Evolutionary conservation across 768 basidiomycete genomes (phyloP).

Genomic region (Lanmaoa rubissima): DNA sequence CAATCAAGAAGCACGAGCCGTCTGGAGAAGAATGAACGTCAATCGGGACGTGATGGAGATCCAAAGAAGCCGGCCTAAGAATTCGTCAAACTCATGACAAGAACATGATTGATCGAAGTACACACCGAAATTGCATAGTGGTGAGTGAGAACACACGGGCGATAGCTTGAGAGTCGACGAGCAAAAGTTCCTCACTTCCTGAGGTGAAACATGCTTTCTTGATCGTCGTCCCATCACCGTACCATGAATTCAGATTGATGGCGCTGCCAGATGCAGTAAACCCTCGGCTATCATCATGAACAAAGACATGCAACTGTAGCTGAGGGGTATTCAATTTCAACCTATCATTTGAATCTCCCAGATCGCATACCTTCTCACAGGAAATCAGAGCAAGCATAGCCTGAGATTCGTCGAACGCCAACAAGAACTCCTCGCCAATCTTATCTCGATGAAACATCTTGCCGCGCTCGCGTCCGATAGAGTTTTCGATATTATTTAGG

Average conservation of each 20-base stretch:
- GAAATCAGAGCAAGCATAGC: conserved; percentile 47
- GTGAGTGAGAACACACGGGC: conserved; percentile 53
- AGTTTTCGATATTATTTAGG: conserved; percentile 31
- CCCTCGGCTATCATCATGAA: conserved; percentile 46
- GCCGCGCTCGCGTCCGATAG: conserved; percentile 32
- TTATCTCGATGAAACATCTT: conserved; percentile 43
- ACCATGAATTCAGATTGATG: conserved; percentile 48
- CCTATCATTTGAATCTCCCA: not conserved
- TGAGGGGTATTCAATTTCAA: conserved; percentile 12
- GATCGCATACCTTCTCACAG: conserved; percentile 37
- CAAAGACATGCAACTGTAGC: conserved; percentile 44
- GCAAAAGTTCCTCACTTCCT: conserved; percentile 51
- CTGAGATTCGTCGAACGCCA: conserved; percentile 53
- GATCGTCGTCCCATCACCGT: conserved; percentile 36
- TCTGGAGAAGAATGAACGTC: conserved; percentile 49
- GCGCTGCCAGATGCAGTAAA: conserved; percentile 43
- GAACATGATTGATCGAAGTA: not conserved
- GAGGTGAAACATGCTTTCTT: conserved; percentile 42
- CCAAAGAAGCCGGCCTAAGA: conserved; percentile 45
- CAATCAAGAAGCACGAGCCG: conserved; percentile 48
- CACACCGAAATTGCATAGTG: conserved; percentile 54
- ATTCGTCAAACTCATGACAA: not conserved
- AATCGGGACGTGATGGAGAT: conserved; percentile 35
- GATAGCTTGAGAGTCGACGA: conserved; percentile 44
- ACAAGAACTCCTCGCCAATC: conserved; percentile 42